Conservation (phyloP, 768 basidiomycete genomes). For the Serpula lacrymans region DNA sequence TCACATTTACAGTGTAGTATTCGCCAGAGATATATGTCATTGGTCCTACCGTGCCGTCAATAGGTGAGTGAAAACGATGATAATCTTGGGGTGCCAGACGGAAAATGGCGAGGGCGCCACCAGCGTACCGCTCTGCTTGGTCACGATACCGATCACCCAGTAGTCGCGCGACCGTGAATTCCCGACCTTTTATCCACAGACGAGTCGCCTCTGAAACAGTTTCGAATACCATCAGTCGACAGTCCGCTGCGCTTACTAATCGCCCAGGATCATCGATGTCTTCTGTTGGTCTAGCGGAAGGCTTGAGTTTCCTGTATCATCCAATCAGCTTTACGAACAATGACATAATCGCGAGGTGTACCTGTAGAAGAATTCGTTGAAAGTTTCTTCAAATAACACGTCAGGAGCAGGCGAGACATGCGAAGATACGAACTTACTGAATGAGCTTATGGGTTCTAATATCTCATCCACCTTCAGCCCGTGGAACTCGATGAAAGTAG, state of each 20-base stretch:
- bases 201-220: constrained; percentile 80
- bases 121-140: constrained; percentile 66
- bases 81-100: constrained; percentile 93
- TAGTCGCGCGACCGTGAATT: constrained; percentile 78
- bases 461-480: constrained; percentile 81
- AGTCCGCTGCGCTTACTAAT: constrained; percentile 90
- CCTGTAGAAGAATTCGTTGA: constrained; percentile 92
- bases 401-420: constrained; percentile 3
- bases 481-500: constrained; percentile 87
- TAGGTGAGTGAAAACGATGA: constrained; percentile 88
- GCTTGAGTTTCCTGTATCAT: constrained; percentile 73
- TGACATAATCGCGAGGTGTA: constrained; percentile 16
- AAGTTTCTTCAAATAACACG: constrained; percentile 55
- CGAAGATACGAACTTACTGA: constrained; percentile 50
- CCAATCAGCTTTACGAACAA: neutral
- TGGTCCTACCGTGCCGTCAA: constrained; percentile 78
- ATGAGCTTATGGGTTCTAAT: constrained; percentile 75
- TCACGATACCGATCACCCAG: constrained; percentile 76
- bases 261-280: constrained; percentile 69
- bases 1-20: constrained; percentile 93
- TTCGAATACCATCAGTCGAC: constrained; percentile 93
- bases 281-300: constrained; percentile 73
- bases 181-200: constrained; percentile 96
- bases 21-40: constrained; percentile 86
- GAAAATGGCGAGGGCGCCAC: constrained; percentile 87